phyloP scores from a whole-genome alignment of 768 basidiomycete genomes.

The Stropharia rugosoannulata region DNA sequence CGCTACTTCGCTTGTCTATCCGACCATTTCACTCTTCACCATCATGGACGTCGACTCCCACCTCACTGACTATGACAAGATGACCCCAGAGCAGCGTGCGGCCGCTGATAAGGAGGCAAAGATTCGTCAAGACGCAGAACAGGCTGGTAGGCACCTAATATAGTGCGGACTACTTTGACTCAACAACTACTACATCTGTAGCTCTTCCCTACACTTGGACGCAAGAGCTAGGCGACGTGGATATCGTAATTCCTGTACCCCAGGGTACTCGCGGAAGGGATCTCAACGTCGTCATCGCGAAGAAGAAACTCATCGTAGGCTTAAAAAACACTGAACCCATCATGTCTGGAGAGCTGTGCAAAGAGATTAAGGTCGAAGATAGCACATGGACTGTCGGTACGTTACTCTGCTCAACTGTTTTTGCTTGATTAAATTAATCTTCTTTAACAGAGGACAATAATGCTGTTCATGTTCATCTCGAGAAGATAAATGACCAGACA shows the following conservation, averaged over 20 bases:
- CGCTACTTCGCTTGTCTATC: neutral
- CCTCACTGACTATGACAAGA: constrained; percentile 46
- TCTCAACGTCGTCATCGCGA: constrained; percentile 70
- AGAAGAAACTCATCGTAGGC: constrained; percentile 80
- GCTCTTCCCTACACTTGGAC: constrained; percentile 91
- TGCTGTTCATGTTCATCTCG: constrained; percentile 71
- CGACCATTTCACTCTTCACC: neutral
- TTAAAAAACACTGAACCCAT: constrained; percentile 86
- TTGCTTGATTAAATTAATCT: neutral
- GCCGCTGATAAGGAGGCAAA: constrained; percentile 66
- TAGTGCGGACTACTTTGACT: constrained; percentile 13
- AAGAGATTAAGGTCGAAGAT: constrained; percentile 93
- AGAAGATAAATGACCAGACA: constrained; percentile 83
- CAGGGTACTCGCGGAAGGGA: constrained; percentile 84
- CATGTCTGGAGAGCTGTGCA: constrained; percentile 87
- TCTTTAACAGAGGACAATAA: constrained; percentile 69
- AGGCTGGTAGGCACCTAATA: constrained; percentile 63
- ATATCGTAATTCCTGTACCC: constrained; percentile 81
- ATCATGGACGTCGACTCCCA: constrained; percentile 9
- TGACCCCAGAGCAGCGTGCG: constrained; percentile 76
- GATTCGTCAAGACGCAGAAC: constrained; percentile 73
- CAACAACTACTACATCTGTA: constrained; percentile 30
- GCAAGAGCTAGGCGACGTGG: constrained; percentile 86
- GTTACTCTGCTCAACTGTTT: constrained; percentile 22
- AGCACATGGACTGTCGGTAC: constrained; percentile 94